phyloP scores from a whole-genome alignment of 176 grass and related monocot species.

The Paspalum vaginatum region DNA sequence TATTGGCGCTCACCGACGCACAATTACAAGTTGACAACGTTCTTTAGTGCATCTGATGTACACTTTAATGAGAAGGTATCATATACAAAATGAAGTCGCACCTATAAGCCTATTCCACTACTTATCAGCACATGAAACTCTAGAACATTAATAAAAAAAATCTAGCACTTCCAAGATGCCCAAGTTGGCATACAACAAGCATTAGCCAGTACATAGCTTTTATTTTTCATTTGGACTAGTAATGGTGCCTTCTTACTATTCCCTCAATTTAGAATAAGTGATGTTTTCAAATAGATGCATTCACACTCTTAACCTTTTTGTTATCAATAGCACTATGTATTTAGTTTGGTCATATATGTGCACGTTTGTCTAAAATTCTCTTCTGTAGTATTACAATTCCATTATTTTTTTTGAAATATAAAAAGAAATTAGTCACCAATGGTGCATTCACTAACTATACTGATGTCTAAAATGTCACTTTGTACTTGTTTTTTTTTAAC shows the following conservation, averaged over 20 bases:
- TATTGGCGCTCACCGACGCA: too few relatives aligned
- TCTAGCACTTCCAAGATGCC: too few relatives aligned
- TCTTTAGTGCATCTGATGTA: too few relatives aligned
- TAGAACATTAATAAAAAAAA: too few relatives aligned
- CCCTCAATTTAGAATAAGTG: neutral
- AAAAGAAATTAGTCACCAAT: neutral
- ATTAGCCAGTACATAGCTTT: neutral
- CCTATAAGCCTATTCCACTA: too few relatives aligned
- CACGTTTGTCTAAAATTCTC: neutral
- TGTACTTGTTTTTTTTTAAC: neutral
- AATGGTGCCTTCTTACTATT: constrained; percentile 8
- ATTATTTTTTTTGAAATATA: neutral
- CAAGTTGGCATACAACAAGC: too few relatives aligned
- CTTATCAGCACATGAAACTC: too few relatives aligned
- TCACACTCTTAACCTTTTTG: neutral
- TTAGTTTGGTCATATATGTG: neutral
- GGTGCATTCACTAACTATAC: too few relatives aligned
- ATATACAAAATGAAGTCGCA: too few relatives aligned
- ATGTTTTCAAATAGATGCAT: constrained; percentile 1
- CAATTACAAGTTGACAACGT: too few relatives aligned
- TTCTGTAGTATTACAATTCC: neutral
- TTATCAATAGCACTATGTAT: neutral
- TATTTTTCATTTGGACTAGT: neutral
- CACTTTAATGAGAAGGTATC: too few relatives aligned
- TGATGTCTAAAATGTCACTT: neutral